phyloP scores from a whole-genome alignment of 306 rosid genomes.

The Malus domestica region DNA sequence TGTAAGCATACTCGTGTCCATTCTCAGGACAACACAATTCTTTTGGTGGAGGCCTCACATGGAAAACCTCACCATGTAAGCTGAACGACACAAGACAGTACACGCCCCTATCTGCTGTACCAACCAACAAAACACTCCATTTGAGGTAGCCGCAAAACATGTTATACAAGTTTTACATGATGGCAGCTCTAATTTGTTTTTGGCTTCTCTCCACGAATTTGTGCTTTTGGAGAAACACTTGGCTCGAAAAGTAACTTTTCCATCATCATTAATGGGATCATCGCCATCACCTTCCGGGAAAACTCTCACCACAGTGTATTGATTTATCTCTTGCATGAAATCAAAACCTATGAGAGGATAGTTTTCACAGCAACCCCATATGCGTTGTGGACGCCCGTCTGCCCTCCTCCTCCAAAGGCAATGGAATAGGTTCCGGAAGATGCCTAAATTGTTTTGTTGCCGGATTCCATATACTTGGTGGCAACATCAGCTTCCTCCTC shows the following conservation, averaged over 20 bases:
- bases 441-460: background rate
- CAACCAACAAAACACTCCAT: background rate
- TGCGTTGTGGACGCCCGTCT: no score
- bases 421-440: background rate
- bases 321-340: background rate
- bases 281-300: background rate
- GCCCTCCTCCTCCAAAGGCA: background rate
- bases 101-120: no score
- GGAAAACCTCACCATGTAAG: background rate
- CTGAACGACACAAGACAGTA: background rate
- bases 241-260: background rate
- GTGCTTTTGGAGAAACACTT: background rate
- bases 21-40: background rate
- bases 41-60: background rate
- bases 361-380: background rate
- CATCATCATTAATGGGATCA: background rate
- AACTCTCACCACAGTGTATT: background rate
- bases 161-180: background rate
- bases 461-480: background rate
- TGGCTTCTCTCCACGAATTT: constrained; percentile 1
- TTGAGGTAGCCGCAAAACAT: background rate
- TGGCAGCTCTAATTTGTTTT: background rate
- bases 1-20: no score
- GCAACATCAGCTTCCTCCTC: no score
- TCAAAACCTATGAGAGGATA: background rate